Base-by-base conservation (phyloP, 176 grass and related monocot genomes). In the Chloris gayana region DNA sequence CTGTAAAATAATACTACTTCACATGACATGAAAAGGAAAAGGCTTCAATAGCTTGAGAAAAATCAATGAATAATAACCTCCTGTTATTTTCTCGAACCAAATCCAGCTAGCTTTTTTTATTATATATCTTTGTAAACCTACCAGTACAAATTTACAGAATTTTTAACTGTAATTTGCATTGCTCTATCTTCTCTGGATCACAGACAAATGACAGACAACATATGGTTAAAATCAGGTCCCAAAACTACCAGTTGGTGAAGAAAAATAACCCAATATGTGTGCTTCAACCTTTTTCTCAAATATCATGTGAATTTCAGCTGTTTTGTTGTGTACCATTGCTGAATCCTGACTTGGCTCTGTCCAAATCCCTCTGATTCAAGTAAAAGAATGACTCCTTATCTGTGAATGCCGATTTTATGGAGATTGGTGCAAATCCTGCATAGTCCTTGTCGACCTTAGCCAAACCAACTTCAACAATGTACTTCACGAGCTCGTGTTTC, bases 401-500 rank as follows among this genome's bases (percentile, higher is more conserved):
- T 19, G 86, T 76, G 67, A 98, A 95, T 56, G 90, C 84, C 2
- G 96, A 99, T 85, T 86, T 89, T 89, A 93, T 86, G 66, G 26
- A 70, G 32, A 89, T 78, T 14, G 96, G 86, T 2, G 88, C 91
- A 82, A 99, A 95, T 59, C 96, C 96, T 61, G 84, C 62, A 25
- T 99, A 99, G 78, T 81, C 78, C 47, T 64, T 89, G 64, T 94
- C 88, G 1, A 74, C 56, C 81, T 95, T 95, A 50, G 92, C 82
- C 75, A 95, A 59, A 39, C 96, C 67, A n/a, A 99, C 78, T 58
- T 99, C 76, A 19, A 88, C 82, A 30, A 93, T 93, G 51, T 99
- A 91, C 73, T 89, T 98, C 76, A 86, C 82, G 14, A 99, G 67
- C 57, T 99, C 92, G 54, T 99, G 88, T 64, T 95, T 89, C 78